These are phyloP conservation scores for Cordyceps cicadae DNA, from an alignment of 2,329 filamentous ascomycete species.

Conservation along the genomic window DNA sequence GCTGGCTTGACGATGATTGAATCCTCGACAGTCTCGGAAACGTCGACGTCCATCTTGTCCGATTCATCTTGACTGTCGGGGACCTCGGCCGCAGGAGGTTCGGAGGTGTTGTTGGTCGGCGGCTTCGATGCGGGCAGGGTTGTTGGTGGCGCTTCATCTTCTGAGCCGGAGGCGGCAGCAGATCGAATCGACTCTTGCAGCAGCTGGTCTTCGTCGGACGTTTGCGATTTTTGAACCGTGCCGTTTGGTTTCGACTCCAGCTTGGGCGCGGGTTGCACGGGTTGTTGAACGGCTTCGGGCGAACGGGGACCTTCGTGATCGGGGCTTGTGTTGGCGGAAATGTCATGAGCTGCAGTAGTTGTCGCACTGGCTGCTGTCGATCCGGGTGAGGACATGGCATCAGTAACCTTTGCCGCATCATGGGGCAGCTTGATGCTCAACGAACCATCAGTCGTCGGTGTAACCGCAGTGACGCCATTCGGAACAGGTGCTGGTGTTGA, in stretches of 20 bases:
- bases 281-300: slow-evolving; percentile 37
- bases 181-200: slow-evolving; percentile 34
- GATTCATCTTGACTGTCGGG: slow-evolving; percentile 28
- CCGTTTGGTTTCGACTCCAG: slow-evolving; percentile 24
- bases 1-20: slow-evolving; percentile 4
- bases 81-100: slow-evolving; percentile 19
- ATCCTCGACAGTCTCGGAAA: slow-evolving; percentile 15
- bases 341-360: slow-evolving; percentile 60
- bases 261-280: slow-evolving; percentile 20
- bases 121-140: background rate
- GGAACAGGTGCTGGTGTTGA: background rate
- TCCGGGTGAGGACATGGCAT: slow-evolving; percentile 44
- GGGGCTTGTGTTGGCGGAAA: slow-evolving; percentile 66
- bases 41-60: slow-evolving; percentile 29
- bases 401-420: slow-evolving; percentile 31
- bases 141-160: slow-evolving; percentile 3
- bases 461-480: background rate
- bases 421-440: slow-evolving; percentile 27
- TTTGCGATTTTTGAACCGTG: slow-evolving; percentile 24
- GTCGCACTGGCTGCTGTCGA: slow-evolving; percentile 68
- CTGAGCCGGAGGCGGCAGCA: slow-evolving; percentile 16
- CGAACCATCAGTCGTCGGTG: slow-evolving; percentile 4
- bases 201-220: slow-evolving; percentile 35
- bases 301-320: slow-evolving; percentile 57
- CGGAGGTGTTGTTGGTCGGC: background rate